phyloP scores from a whole-genome alignment of 768 basidiomycete genomes.

The Russula sp. region DNA sequence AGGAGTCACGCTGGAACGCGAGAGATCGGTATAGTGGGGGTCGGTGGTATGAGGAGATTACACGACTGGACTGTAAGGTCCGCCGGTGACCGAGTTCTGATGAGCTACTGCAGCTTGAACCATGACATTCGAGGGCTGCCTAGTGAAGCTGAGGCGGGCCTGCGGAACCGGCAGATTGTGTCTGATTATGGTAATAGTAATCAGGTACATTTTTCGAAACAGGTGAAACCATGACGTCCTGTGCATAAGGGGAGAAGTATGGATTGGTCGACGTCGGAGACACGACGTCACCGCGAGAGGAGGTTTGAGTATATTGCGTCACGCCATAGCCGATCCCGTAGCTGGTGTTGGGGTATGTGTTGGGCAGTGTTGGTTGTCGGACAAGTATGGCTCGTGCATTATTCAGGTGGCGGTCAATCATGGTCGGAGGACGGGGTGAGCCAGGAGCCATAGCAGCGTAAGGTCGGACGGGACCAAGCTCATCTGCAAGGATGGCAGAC shows the following conservation, averaged over 20 bases:
- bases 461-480: constrained; percentile 30
- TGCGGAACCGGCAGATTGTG: neutral
- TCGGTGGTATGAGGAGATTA: constrained; percentile 18
- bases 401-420: constrained; percentile 49
- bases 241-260: constrained; percentile 36
- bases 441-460: constrained; percentile 33
- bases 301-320: constrained; percentile 23
- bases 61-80: constrained; percentile 21
- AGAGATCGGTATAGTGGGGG: constrained; percentile 57
- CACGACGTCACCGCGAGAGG: constrained; percentile 26
- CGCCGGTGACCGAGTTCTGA: constrained; percentile 26
- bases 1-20: constrained; percentile 66
- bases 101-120: constrained; percentile 12
- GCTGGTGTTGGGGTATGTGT: constrained; percentile 17
- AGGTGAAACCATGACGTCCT: constrained; percentile 35
- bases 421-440: constrained; percentile 55
- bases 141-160: constrained; percentile 15
- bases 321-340: constrained; percentile 27
- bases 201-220: constrained; percentile 26
- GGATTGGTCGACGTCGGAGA: constrained; percentile 34
- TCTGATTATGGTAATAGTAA: constrained; percentile 1
- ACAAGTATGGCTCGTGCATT: constrained; percentile 23
- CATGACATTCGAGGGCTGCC: constrained; percentile 15
- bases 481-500: constrained; percentile 52
- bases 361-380: constrained; percentile 18